phyloP scores from a whole-genome alignment of 179 eudicot species.

The Nepenthes alata region DNA sequence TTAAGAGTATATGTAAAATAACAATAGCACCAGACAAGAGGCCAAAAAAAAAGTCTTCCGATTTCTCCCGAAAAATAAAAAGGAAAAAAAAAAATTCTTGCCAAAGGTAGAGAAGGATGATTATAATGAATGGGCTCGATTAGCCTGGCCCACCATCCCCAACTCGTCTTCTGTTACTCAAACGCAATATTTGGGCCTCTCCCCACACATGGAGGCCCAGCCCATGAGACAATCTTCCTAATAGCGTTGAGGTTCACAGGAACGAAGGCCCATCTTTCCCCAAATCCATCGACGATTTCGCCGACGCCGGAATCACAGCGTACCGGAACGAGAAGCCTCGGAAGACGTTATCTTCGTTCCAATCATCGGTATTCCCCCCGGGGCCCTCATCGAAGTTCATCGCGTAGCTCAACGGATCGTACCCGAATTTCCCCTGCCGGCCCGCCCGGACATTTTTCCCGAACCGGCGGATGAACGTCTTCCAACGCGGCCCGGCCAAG shows the following conservation, averaged over 20 bases:
- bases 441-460: conserved; percentile 12
- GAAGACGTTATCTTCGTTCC: conserved; percentile 11
- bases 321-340: conserved; percentile 33
- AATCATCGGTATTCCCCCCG: conserved; percentile 8
- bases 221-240: no score
- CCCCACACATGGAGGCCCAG: no score
- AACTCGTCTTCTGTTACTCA: no score
- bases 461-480: conserved; percentile 42
- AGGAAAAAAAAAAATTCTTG: no score
- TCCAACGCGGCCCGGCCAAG: conserved; percentile 46
- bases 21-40: no score
- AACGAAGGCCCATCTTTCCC: conserved; percentile 19
- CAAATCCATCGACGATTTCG: conserved; percentile 18
- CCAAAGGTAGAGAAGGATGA: no score
- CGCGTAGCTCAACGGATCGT: conserved; percentile 38
- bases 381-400: conserved; percentile 36
- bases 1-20: no score
- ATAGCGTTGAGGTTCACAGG: neutral
- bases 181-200: no score
- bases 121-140: no score
- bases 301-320: conserved; percentile 21
- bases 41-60: no score
- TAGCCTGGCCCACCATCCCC: no score
- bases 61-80: no score
- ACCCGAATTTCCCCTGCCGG: conserved; percentile 20